Evolutionary conservation across 345 rosid species (phyloP).

Genomic region (Camelina hispida): DNA sequence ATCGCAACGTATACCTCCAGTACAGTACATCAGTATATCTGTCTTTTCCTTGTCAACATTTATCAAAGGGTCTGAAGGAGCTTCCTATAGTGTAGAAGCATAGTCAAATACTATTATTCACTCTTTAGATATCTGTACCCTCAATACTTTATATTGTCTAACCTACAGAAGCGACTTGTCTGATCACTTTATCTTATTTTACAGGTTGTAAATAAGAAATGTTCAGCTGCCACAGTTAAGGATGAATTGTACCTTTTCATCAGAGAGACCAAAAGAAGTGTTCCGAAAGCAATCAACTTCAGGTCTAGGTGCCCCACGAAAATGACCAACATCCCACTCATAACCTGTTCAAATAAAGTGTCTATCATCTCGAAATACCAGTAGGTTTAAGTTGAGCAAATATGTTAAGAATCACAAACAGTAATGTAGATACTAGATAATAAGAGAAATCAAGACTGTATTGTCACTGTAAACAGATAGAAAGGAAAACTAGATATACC

Average conservation of each 20-base stretch:
- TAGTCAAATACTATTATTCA: background rate
- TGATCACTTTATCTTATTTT: conserved; percentile 9
- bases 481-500: conserved; percentile 49
- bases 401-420: conserved; percentile 17
- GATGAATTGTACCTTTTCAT: conserved; percentile 56
- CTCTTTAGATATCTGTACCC: conserved; percentile 3
- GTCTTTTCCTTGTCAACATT: conserved; percentile 72
- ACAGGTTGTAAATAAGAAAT: background rate
- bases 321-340: conserved; percentile 99
- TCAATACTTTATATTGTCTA: background rate
- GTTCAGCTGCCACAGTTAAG: background rate
- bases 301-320: conserved; percentile 75
- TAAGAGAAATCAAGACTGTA: conserved; percentile 1
- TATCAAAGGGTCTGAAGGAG: conserved; percentile 71
- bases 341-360: conserved; percentile 62
- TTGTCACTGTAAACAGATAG: background rate
- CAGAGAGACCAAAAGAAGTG: conserved; percentile 73
- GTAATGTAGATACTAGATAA: background rate
- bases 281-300: conserved; percentile 91
- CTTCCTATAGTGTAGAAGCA: conserved; percentile 49
- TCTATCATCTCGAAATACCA: conserved; percentile 24
- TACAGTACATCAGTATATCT: conserved; percentile 87
- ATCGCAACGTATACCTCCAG: conserved; percentile 97
- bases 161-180: conserved; percentile 3
- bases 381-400: conserved; percentile 15